Evolutionary conservation across 305 asterid genomes (phyloP).

Genomic region (Solanum hybrid): DNA sequence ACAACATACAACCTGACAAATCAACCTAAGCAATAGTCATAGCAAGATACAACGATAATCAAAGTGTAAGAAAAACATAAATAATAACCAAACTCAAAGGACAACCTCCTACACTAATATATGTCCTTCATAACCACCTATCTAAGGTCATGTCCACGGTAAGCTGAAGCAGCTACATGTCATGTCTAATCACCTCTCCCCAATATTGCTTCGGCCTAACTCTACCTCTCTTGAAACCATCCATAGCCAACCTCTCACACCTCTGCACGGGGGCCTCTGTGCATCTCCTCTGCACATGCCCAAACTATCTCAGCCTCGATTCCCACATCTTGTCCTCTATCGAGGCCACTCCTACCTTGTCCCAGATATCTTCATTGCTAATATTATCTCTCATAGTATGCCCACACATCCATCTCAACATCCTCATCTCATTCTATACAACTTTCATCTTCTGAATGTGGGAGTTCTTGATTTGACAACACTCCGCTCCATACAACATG

Average conservation of each 20-base stretch:
- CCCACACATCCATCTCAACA: neutral
- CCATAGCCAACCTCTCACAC: neutral
- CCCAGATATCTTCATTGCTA: neutral
- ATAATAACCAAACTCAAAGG: neutral
- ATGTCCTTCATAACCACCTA: neutral
- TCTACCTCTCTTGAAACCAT: neutral
- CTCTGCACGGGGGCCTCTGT: neutral
- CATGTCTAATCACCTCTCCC: neutral
- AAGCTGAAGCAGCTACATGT: neutral
- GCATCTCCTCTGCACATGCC: neutral
- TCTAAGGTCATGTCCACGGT: neutral
- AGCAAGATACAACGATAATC: too few species aligned
- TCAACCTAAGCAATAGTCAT: neutral
- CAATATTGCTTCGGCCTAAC: neutral
- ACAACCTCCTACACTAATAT: neutral
- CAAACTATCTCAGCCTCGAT: neutral
- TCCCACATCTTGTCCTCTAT: neutral
- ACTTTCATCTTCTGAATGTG: neutral
- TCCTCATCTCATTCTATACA: neutral
- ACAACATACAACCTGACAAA: neutral
- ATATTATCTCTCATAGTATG: neutral
- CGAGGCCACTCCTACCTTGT: neutral
- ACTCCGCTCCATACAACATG: neutral
- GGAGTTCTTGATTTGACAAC: neutral
- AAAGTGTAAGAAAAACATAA: neutral